Percentiles rank a stretch among this genome's conserved stretches.
phyloP scores from a whole-genome alignment of 2,329 filamentous ascomycete genomes.

The Alternaria angustiovoidea region DNA sequence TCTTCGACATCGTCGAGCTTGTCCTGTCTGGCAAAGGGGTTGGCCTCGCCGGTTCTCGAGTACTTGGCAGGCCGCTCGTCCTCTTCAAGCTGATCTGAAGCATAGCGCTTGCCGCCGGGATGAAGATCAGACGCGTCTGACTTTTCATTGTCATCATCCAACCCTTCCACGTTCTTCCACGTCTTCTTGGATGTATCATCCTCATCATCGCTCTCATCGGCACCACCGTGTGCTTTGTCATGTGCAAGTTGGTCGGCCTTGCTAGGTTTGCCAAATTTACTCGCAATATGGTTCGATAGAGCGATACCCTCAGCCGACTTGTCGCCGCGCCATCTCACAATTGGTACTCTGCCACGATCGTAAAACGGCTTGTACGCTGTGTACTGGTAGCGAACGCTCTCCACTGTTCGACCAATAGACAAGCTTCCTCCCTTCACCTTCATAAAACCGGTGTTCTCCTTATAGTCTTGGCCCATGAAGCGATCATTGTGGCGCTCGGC shows the following conservation, averaged over 20 bases:
- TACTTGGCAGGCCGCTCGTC: background rate
- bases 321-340: slow-evolving; percentile 14
- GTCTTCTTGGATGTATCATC: background rate
- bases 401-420: slow-evolving; percentile 33
- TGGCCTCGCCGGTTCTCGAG: background rate
- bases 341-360: slow-evolving; percentile 25
- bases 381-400: slow-evolving; percentile 40
- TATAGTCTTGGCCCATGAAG: slow-evolving; percentile 26
- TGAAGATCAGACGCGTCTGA: background rate
- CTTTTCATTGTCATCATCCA: too few species aligned
- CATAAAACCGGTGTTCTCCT: slow-evolving; percentile 12
- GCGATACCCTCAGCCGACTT: slow-evolving; percentile 11
- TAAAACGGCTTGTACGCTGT: slow-evolving; percentile 31
- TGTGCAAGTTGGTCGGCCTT: slow-evolving; percentile 12
- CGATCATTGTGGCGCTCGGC: slow-evolving; percentile 36
- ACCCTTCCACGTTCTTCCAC: background rate
- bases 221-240: background rate
- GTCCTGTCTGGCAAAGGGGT: background rate
- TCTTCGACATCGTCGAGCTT: slow-evolving; percentile 3
- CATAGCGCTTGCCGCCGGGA: background rate
- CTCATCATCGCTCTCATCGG: background rate
- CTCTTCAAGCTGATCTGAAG: background rate
- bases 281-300: slow-evolving; percentile 2
- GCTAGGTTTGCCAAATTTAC: slow-evolving; percentile 12
- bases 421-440: slow-evolving; percentile 2